These are phyloP conservation scores for Ganoderma sinense DNA, from an alignment of 1,284 basidiomycete genomes.

Conservation along the genomic window DNA sequence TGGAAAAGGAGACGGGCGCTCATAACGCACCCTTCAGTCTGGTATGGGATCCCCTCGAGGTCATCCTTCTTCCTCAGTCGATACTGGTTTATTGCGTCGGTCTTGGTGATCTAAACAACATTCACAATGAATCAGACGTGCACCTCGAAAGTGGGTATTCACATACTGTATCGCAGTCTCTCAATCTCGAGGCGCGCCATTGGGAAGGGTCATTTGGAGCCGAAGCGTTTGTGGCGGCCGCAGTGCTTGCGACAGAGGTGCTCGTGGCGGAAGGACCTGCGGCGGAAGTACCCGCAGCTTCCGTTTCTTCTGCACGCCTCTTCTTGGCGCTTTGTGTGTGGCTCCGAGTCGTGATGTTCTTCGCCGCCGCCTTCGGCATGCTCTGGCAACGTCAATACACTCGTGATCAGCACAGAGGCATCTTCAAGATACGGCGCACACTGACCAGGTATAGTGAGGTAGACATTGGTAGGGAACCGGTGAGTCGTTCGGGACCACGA, in stretches of 20 bases:
- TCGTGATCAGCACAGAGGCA: background rate
- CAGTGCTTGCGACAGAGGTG: background rate
- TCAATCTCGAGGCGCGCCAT: background rate
- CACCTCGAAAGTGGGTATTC: background rate
- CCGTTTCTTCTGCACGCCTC: background rate
- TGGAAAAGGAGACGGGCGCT: background rate
- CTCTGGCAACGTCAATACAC: background rate
- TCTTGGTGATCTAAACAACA: background rate
- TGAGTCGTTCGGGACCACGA: too few species aligned
- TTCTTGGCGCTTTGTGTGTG: background rate
- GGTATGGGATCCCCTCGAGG: background rate
- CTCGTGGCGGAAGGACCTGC: background rate
- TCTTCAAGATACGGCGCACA: background rate
- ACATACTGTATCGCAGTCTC: background rate
- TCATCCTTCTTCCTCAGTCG: background rate
- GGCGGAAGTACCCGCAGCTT: background rate
- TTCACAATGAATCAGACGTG: background rate
- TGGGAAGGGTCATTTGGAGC: background rate
- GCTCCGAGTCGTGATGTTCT: background rate
- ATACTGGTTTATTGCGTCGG: background rate
- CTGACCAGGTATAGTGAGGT: background rate
- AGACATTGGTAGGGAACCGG: background rate
- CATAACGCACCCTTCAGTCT: background rate
- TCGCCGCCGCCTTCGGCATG: background rate
- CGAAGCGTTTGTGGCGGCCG: background rate